Percentiles rank a stretch among this genome's conserved stretches.
Evolutionary conservation across 345 rosid species (phyloP).

Genomic region (Eutrema japonicum): DNA sequence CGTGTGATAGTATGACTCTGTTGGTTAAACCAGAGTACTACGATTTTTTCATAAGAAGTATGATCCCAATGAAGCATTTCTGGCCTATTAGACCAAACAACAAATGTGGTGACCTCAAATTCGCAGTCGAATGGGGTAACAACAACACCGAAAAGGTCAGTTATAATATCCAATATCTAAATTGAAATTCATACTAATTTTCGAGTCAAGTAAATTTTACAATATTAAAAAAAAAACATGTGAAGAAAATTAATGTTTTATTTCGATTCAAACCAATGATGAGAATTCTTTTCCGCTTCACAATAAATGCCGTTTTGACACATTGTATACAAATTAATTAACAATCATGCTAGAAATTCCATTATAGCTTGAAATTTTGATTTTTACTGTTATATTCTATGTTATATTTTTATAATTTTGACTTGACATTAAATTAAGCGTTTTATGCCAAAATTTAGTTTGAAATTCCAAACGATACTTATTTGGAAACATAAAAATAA

Average conservation of each 20-base stretch:
- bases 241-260: neutral
- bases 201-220: neutral
- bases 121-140: slow-evolving; percentile 46
- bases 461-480: no score
- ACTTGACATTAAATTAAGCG: no score
- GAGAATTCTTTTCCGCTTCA: no score
- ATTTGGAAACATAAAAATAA: no score
- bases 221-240: no score
- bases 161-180: neutral
- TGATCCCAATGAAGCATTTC: slow-evolving; percentile 54
- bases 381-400: no score
- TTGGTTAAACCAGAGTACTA: slow-evolving; percentile 49
- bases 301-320: no score
- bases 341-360: no score
- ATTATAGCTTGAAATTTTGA: no score
- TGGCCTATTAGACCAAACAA: slow-evolving; percentile 54
- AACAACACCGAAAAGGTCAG: slow-evolving; percentile 34
- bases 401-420: no score
- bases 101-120: slow-evolving; percentile 40
- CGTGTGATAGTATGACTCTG: slow-evolving; percentile 57
- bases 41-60: slow-evolving; percentile 55
- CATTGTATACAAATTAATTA: no score
- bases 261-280: neutral
- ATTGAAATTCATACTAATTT: neutral
- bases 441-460: no score